Base-by-base conservation (phyloP, 2,329 filamentous ascomycete genomes). In the Cordyceps farinosa region DNA sequence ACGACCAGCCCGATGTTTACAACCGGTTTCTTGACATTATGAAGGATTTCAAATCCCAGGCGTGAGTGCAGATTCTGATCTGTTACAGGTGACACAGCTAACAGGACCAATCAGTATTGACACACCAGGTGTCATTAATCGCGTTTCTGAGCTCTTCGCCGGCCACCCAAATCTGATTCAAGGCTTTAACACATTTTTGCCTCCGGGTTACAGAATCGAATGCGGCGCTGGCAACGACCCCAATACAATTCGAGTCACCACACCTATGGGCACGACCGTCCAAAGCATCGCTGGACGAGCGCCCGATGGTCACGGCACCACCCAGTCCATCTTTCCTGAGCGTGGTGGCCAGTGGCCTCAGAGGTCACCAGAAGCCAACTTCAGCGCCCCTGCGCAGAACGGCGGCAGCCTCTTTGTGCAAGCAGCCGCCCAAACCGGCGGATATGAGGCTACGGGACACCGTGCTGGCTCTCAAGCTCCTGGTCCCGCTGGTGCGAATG, bases 21-120 rank as follows among this genome's bases (percentile, higher is more conserved):
- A 98, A 98, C 72, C 84, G 91, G 44, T 98, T 99, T 70, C 79
- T 99, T 52, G 95, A 99, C 70, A 99, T 99, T 55, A 99, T 99
- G 95, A 99, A 99, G 73, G 95, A 99, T 70, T 99, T 99, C 76
- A 99, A 99, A 78, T 97, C 92, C 70, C 94, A 97, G 78, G 92
- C 93, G 86, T 93, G 81, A 78, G 90, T 84, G 62, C 53, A 47
- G 50, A 34, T 61, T 51, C 15, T 32, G 15, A 15, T 48, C 27
- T 51, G 1, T 13, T 10, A 9, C 30, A 11, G 9, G 7, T 48
- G 52, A 53, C 36, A 10, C 9, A 29, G 47, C 47, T 64, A 64
- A 70, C 79, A 66, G 80, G 67, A 57, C 53, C 64, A 32, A 32
- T 32, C 64, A 89, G 90, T 3, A 99, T 99, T 70, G 95, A 99